Base-by-base conservation (phyloP, 352 stramenopile genomes). In the Pythium utonaiense region DNA sequence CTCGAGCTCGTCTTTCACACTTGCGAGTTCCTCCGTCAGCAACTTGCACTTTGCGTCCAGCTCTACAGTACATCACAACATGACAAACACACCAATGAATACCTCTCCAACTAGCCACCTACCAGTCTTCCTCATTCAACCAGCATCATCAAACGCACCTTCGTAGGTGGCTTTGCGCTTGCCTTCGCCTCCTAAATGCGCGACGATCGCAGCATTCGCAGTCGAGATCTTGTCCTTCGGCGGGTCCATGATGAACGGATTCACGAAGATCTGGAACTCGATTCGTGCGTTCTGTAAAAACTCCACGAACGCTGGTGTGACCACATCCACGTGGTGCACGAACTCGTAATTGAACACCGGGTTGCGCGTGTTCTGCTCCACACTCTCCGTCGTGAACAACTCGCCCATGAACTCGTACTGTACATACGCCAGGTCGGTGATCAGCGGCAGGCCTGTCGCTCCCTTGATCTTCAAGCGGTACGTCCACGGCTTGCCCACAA, bases 341-440 rank as follows among this genome's bases (percentile, higher is more conserved):
- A 75, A 86, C 49, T 88, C 74, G 71, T 97, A 98, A 62, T 95
- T 93, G 57, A 98, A 96, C 30, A 88, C 79, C 1, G 91, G 80
- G 33, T 86, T 97, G 17, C 84, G 73, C 24, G 87, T 94, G 50
- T 91, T 86, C 45, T 95, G 86, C 67, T 97, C 86, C 17, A 96
- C 88, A 53, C 80, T 93, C 53, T 97, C 91, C 10, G 91, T 97
- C 45, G 84, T 96, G 65, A 95, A 97, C 9, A 91, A 81, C 63
- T 98, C 88, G 12, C 89, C 92, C 4, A 97, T 71, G 42, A 98
- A 97, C 55, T 97, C 88, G 67, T 98, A 98, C 71, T 97, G 85
- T 8, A 91, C 93, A 69, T 98, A 97, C 1, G 88, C 91, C 45
- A 94, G 66, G 58, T 95, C 84, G 2, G 89, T 96, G 52, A 94